phyloP scores from a whole-genome alignment of 129 eudicot genomes.

The Artemisia annua region DNA sequence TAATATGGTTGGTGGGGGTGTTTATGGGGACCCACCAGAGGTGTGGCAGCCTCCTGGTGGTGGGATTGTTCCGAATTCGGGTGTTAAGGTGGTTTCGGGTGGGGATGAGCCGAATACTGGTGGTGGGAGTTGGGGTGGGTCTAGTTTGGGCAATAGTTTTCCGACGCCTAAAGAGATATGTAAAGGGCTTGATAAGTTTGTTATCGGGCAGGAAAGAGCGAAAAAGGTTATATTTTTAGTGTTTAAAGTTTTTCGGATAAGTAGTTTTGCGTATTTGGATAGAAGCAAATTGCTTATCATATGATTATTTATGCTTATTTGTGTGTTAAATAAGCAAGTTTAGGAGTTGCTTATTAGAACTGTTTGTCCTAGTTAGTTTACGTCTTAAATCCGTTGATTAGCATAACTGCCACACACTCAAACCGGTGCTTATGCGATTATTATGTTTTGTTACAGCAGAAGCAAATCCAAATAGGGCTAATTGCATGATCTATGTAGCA shows the following conservation, averaged over 20 bases:
- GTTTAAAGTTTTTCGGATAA: background rate
- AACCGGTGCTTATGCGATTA: no score
- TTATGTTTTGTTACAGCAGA: no score
- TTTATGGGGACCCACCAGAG: conserved; percentile 93
- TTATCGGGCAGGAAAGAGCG: conserved; percentile 72
- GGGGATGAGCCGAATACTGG: conserved; percentile 55
- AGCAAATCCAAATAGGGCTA: no score
- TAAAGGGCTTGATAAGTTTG: conserved; percentile 76
- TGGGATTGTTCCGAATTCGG: conserved; percentile 69
- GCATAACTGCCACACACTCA: no score
- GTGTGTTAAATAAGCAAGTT: no score
- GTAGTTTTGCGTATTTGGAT: background rate
- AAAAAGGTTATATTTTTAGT: conserved; percentile 45
- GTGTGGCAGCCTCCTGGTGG: conserved; percentile 93
- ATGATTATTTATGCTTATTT: background rate
- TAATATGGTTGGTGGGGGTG: conserved; percentile 39
- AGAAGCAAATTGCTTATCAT: background rate
- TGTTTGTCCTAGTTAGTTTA: no score
- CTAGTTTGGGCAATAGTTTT: conserved; percentile 64
- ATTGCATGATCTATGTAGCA: no score
- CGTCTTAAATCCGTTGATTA: no score
- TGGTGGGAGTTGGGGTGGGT: conserved; percentile 90
- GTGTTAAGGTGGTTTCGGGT: conserved; percentile 49
- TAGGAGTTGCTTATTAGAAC: no score
- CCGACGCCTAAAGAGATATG: conserved; percentile 93